These are phyloP conservation scores for Gossypium arboreum DNA, from an alignment of 345 rosid species.

Conservation along the genomic window DNA sequence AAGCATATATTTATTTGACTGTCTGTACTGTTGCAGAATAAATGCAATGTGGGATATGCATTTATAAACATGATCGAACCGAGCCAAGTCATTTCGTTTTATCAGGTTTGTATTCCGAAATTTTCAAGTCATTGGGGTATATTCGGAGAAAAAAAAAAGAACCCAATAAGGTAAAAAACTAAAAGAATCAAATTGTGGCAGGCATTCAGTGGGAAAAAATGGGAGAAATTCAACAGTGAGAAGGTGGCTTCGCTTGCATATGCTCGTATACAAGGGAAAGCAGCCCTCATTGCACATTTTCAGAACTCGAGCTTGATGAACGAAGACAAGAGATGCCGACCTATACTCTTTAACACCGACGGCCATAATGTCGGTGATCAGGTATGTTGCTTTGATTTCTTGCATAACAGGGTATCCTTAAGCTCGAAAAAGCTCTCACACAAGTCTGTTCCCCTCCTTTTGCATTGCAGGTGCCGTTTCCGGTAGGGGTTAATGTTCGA, in stretches of 20 bases:
- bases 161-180: neutral
- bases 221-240: slow-evolving; percentile 83
- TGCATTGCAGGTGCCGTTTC: slow-evolving; percentile 51
- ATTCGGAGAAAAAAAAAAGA: neutral
- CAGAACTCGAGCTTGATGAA: slow-evolving; percentile 84
- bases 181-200: slow-evolving; percentile 19
- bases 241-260: slow-evolving; percentile 74
- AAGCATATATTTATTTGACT: slow-evolving; percentile 6
- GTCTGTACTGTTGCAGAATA: slow-evolving; percentile 41
- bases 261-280: slow-evolving; percentile 74
- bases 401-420: neutral
- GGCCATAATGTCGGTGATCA: slow-evolving; percentile 77
- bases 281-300: slow-evolving; percentile 71
- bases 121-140: neutral
- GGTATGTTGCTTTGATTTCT: slow-evolving; percentile 24
- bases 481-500: slow-evolving; percentile 52
- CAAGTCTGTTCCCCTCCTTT: neutral
- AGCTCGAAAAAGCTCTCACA: neutral
- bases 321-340: slow-evolving; percentile 70
- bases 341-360: slow-evolving; percentile 65
- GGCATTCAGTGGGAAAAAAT: slow-evolving; percentile 75
- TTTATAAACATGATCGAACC: slow-evolving; percentile 67
- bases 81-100: slow-evolving; percentile 47
- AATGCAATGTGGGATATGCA: slow-evolving; percentile 72
- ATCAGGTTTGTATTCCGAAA: slow-evolving; percentile 31